Evolutionary conservation across 495 filamentous ascomycete species (phyloP), one percentile per base, ranked within the genome.

Genomic region (Hamigera avellanea): DNA sequence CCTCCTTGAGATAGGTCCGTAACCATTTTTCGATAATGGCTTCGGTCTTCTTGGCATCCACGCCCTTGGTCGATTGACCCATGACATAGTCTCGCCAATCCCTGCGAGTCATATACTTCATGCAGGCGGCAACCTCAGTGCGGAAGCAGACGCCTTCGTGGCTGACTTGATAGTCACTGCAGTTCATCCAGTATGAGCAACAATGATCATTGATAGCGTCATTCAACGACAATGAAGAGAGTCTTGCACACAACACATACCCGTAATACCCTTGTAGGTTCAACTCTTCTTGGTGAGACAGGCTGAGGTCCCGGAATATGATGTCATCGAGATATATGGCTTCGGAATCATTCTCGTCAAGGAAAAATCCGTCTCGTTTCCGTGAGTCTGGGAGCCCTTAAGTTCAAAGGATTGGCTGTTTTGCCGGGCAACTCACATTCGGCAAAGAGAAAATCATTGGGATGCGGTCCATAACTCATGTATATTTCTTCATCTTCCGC

Each of bases 381-480:
- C 6, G 28, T 30, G 5, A 30, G 28, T 30, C 10, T 30, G n/a
- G n/a, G 28, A 23, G 9, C 21, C 4, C 5, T 4, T 9, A 23
- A 23, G 21, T 5, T 23, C 21, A 23, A 9, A 19, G 4, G 9
- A 16, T 25, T 10, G 23, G 2, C 26, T 30, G 14, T 30, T 26
- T 26, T 7, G 25, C 25, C 25, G 7, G 25, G 25, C 25, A 0
- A 44, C 66, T 47, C 46, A 77, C 73, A 91, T 64, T 95, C 87
- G 2, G 75, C 72, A 3, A 93, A 69, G 3, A 83, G 66, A 40
- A 87, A 83, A 50, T 93, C 86, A 46, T 88, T 87, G 9, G 69
- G 63, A 57, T 95, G 87, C 30, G 59, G 49, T 3, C 87, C 87
- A 48, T 95, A 95, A 37, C 74, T 80, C 35, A 89, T 81, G 43